Evolutionary conservation across 1,139 yeast species (phyloP).

Genomic region (Hemisphaericaspora subhashii): DNA sequence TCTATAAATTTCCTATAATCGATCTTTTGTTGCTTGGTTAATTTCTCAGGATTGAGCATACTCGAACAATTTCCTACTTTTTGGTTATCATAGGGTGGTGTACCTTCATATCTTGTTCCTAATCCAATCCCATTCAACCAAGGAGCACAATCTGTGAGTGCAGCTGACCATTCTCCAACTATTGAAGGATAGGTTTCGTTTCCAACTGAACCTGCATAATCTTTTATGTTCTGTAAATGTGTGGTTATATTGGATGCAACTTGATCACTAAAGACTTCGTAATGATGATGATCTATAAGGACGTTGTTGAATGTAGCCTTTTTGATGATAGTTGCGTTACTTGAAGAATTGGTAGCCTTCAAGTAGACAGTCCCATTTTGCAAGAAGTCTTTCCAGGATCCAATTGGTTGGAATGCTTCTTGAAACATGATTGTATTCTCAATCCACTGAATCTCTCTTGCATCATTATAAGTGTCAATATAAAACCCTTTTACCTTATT

Average conservation of each 20-base stretch:
- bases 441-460: slow-evolving; percentile 32
- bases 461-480: slow-evolving; percentile 38
- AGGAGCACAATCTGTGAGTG: slow-evolving; percentile 63
- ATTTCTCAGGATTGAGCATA: slow-evolving; percentile 35
- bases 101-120: slow-evolving; percentile 60
- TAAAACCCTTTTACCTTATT: slow-evolving; percentile 41
- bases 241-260: slow-evolving; percentile 37
- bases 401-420: slow-evolving; percentile 55
- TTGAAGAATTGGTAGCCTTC: slow-evolving; percentile 6
- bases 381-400: slow-evolving; percentile 52
- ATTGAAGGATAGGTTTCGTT: slow-evolving; percentile 50
- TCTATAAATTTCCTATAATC: slow-evolving; percentile 49
- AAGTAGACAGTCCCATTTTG: slow-evolving; percentile 22
- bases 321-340: slow-evolving; percentile 13
- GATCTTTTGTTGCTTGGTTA: slow-evolving; percentile 38
- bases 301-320: slow-evolving; percentile 35
- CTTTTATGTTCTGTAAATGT: slow-evolving; percentile 36
- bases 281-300: slow-evolving; percentile 65
- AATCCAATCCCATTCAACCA: slow-evolving; percentile 65
- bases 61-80: slow-evolving; percentile 30
- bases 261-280: slow-evolving; percentile 53
- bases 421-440: slow-evolving; percentile 54
- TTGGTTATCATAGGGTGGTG: slow-evolving; percentile 34
- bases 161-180: slow-evolving; percentile 68
- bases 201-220: slow-evolving; percentile 36